Conservation (phyloP, 805 yeast genomes). For the Saturnispora gosingensis region DNA sequence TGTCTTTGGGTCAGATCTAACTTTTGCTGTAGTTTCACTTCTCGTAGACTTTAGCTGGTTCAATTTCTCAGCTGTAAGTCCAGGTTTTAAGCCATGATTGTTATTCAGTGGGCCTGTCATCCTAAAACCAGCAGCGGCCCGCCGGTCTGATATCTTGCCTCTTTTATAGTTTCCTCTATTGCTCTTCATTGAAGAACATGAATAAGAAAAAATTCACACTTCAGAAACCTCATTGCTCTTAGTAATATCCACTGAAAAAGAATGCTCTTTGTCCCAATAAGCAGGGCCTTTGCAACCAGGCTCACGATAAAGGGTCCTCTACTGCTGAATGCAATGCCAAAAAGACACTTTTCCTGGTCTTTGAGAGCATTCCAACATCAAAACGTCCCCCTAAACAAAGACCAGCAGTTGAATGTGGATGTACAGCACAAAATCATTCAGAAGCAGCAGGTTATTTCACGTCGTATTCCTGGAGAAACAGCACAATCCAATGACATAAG, state of each 20-base stretch:
- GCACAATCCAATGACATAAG: conserved; percentile 35
- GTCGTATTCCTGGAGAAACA: conserved; percentile 50
- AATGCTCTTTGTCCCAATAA: background rate
- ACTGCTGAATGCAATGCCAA: background rate
- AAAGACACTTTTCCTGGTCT: background rate
- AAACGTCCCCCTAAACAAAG: background rate
- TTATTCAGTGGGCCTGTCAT: conserved; percentile 21
- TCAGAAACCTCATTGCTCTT: background rate
- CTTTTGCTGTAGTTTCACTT: conserved; percentile 26
- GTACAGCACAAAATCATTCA: conserved; percentile 19
- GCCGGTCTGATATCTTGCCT: conserved; percentile 41
- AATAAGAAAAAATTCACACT: background rate
- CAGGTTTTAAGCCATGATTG: conserved; percentile 27
- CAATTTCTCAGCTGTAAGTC: conserved; percentile 18
- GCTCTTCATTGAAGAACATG: background rate
- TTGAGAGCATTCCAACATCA: background rate
- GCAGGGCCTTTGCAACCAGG: background rate
- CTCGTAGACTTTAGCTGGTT: background rate
- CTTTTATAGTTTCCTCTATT: conserved; percentile 11
- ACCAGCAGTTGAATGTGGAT: background rate
- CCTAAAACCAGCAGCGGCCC: conserved; percentile 43
- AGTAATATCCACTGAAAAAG: background rate
- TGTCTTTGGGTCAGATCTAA: conserved; percentile 33
- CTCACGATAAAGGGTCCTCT: background rate
- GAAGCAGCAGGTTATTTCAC: conserved; percentile 25